phyloP scores from a whole-genome alignment of 1,139 yeast genomes.

The Candida glucosophila region DNA sequence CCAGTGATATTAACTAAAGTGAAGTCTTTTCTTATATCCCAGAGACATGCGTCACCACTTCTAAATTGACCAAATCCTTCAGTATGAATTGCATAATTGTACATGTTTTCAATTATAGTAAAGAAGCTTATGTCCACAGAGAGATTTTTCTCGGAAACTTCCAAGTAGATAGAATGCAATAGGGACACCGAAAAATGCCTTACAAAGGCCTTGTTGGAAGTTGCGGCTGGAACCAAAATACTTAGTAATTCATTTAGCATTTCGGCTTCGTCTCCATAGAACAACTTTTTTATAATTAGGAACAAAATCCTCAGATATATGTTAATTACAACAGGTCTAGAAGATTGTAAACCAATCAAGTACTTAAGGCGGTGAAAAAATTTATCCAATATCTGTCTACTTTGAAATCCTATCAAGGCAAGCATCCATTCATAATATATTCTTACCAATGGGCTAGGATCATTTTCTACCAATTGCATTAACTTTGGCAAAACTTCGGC shows the following conservation, averaged over 20 bases:
- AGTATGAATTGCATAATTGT: constrained; percentile 33
- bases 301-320: constrained; percentile 56
- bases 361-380: not conserved
- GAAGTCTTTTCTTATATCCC: constrained; percentile 61
- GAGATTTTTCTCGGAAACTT: constrained; percentile 22
- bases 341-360: not conserved
- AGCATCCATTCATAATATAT: constrained; percentile 74
- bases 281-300: constrained; percentile 41
- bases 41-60: constrained; percentile 71
- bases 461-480: constrained; percentile 27
- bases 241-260: constrained; percentile 15
- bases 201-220: constrained; percentile 72
- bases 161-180: constrained; percentile 45
- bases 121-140: constrained; percentile 19
- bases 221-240: constrained; percentile 53
- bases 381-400: constrained; percentile 5
- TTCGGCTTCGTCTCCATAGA: constrained; percentile 12
- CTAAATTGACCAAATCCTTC: constrained; percentile 57
- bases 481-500: constrained; percentile 13
- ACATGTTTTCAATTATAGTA: constrained; percentile 25
- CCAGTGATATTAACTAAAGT: constrained; percentile 67
- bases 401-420: constrained; percentile 19
- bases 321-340: constrained; percentile 45
- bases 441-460: constrained; percentile 73
- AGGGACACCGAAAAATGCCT: constrained; percentile 81